Evolutionary conservation across 192 early-diverging fungal genomes (phyloP).

Genomic region (Backusella liffmaniae): DNA sequence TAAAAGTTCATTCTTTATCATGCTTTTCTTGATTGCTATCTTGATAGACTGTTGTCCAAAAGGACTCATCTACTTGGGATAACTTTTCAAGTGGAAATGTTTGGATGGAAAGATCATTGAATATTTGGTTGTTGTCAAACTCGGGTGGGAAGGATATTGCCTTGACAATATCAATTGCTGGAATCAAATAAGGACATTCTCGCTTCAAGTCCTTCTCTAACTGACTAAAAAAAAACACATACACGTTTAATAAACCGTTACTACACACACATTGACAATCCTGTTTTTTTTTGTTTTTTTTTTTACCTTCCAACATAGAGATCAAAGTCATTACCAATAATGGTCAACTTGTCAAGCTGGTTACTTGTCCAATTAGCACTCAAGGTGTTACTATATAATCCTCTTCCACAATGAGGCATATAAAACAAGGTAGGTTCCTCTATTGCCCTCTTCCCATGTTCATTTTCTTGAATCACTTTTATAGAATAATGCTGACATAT

Average conservation of each 20-base stretch:
- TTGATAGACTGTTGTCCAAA: conserved; percentile 8
- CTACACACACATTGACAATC: too few relatives aligned
- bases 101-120: conserved; percentile 38
- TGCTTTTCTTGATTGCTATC: neutral
- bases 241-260: too few relatives aligned
- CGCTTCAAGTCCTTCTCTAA: conserved; percentile 26
- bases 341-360: conserved; percentile 11
- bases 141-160: conserved; percentile 25
- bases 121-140: conserved; percentile 37
- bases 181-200: conserved; percentile 35
- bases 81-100: conserved; percentile 17
- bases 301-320: conserved; percentile 34
- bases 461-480: conserved; percentile 31
- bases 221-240: conserved; percentile 10
- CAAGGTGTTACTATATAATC: conserved; percentile 33
- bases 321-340: conserved; percentile 36
- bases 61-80: conserved; percentile 1
- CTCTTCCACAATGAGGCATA: conserved; percentile 39
- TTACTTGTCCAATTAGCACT: conserved; percentile 30
- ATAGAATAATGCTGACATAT: conserved; percentile 19
- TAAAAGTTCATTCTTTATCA: neutral
- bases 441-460: conserved; percentile 26
- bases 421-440: conserved; percentile 31
- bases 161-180: conserved; percentile 19
- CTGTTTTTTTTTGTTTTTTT: too few relatives aligned